Evolutionary conservation across 2,329 filamentous ascomycete species (phyloP), one percentile per base, ranked within the genome.

Genomic region (Fusarium brachygibbosum): DNA sequence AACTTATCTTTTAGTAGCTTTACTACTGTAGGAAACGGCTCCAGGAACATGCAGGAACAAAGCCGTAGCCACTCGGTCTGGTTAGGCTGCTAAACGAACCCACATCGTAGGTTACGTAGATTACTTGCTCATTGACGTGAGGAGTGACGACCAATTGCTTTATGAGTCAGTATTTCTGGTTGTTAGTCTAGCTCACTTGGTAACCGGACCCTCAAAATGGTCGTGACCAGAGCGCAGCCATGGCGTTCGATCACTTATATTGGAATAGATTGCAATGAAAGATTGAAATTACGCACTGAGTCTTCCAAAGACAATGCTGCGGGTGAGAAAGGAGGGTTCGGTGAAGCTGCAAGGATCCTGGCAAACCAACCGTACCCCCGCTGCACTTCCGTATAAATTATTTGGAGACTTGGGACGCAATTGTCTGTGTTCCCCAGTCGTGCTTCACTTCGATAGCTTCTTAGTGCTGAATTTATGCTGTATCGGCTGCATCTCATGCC

Each of bases 11-110:
- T 64, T 58, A 64, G 69, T 66, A 52, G 23, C 23, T 25, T 6
- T 25, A 25, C 23, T 25, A 25, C 23, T 25, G 50, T 44, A 53
- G 45, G 62, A 63, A 58, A 64, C 63, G 45, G 66, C 72, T 67
- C 63, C 68, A 59, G 53, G 70, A 70, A 67, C 55, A 74, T 75
- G 73, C 73, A 75, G 73, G 73, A 75, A 75, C 73, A 51, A 74
- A 71, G 71, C 58, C 59, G 53, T 63, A 69, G 57, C 63, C 65
- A 66, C 63, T 72, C 63, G 65, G 63, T 68, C 57, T 56, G 37
- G 56, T 58, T 46, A 45, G 62, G 63, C 54, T 66, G 57, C 58
- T 59, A 58, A 72, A 55, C 42, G 42, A 66, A 59, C 53, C 69
- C 64, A 71, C 58, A 51, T 63, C 63, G 54, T 63, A 54, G 63